phyloP scores from a whole-genome alignment of 352 stramenopile genomes.

The Aphanomyces stellatus region DNA sequence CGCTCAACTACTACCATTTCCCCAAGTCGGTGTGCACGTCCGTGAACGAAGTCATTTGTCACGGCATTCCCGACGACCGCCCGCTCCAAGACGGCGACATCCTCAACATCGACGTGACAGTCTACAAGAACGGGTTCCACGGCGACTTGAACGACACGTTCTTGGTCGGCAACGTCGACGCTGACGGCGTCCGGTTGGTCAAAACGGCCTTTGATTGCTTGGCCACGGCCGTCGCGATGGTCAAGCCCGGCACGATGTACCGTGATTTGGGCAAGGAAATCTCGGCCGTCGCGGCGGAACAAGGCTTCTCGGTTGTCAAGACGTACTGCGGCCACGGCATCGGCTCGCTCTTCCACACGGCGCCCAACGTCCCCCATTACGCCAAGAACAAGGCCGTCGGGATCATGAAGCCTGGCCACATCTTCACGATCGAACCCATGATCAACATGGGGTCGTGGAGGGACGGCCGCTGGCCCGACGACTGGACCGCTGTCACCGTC shows the following conservation, averaged over 20 bases:
- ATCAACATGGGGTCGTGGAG: slow-evolving; percentile 94
- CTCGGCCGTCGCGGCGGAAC: slow-evolving; percentile 66
- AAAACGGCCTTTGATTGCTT: slow-evolving; percentile 95
- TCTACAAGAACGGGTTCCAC: slow-evolving; percentile 97
- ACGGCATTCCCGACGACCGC: slow-evolving; percentile 96
- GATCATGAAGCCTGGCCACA: slow-evolving; percentile 96
- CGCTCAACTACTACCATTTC: slow-evolving; percentile 98
- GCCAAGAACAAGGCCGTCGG: slow-evolving; percentile 97
- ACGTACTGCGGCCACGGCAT: slow-evolving; percentile 99
- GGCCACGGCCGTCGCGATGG: slow-evolving; percentile 64
- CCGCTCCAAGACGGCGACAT: slow-evolving; percentile 95
- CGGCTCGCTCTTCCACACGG: slow-evolving; percentile 94
- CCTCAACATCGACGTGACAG: slow-evolving; percentile 97
- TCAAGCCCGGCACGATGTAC: slow-evolving; percentile 95
- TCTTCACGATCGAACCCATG: slow-evolving; percentile 99
- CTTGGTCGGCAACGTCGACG: slow-evolving; percentile 94
- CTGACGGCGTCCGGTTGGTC: slow-evolving; percentile 86
- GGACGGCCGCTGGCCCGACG: slow-evolving; percentile 93
- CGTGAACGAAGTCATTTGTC: slow-evolving; percentile 95
- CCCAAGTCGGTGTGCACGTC: slow-evolving; percentile 88
- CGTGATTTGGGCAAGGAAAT: slow-evolving; percentile 94
- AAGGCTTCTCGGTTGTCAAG: slow-evolving; percentile 92
- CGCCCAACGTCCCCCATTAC: slow-evolving; percentile 97
- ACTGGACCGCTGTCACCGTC: slow-evolving; percentile 96
- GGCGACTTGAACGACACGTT: slow-evolving; percentile 98